Evolutionary conservation across 176 grass and related monocot species (phyloP).

Genomic region (Pontederia crassipes): DNA sequence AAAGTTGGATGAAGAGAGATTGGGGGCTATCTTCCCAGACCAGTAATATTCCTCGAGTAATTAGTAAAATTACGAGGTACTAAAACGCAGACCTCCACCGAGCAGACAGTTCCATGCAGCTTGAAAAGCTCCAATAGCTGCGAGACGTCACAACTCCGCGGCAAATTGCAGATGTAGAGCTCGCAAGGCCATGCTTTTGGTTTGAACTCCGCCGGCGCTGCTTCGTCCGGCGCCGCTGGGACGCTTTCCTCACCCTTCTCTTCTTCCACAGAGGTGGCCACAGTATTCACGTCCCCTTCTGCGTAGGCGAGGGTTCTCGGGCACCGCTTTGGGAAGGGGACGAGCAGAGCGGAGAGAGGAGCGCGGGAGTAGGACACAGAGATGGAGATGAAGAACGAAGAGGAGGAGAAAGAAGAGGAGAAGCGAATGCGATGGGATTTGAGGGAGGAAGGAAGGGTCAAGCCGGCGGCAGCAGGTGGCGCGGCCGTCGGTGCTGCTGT

Average conservation of each 20-base stretch:
- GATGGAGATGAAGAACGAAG: not conserved
- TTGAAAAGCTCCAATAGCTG: constrained; percentile 53
- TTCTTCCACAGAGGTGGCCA: not conserved
- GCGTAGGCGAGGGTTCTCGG: not conserved
- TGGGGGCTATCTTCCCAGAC: not conserved
- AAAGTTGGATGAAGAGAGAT: not conserved
- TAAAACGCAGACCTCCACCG: constrained; percentile 38
- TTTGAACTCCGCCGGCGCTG: not conserved
- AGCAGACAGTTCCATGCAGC: constrained; percentile 44
- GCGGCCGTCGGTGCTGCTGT: not conserved
- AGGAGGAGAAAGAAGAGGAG: not conserved
- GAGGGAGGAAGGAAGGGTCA: not conserved
- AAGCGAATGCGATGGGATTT: not conserved
- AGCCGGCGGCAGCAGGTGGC: not conserved
- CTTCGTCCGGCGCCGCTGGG: not conserved
- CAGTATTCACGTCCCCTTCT: constrained; percentile 20
- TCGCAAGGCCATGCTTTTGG: constrained; percentile 32
- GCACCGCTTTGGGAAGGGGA: not conserved
- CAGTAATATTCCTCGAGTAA: not conserved
- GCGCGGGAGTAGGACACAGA: not conserved
- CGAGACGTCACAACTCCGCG: constrained; percentile 35
- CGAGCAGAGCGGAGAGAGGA: not conserved
- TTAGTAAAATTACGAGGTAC: not conserved
- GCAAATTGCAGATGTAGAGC: constrained; percentile 62
- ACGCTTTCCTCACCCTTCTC: not conserved